Conservation (phyloP, 352 stramenopile species). For the Thalassiosira delicatula region DNA sequence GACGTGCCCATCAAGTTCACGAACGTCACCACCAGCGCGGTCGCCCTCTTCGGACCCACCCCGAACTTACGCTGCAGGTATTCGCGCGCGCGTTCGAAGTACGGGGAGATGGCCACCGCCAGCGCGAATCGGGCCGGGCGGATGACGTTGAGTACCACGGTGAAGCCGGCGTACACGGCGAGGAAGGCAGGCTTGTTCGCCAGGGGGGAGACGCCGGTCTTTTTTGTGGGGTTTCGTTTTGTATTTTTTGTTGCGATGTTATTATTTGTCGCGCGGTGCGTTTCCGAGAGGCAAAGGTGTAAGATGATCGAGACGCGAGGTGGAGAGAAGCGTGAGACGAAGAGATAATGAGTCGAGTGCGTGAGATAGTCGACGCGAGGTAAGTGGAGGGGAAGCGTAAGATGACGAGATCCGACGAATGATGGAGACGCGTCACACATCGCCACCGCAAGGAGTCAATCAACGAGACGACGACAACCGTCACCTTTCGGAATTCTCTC, state of each 20-base stretch:
- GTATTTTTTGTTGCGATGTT: not conserved
- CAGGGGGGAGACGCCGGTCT: conserved; percentile 76
- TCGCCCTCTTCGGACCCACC: conserved; percentile 49
- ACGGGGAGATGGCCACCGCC: conserved; percentile 68
- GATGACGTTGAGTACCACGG: conserved; percentile 82
- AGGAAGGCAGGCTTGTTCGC: conserved; percentile 82
- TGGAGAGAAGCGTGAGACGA: too few relatives aligned
- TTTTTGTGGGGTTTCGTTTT: too few relatives aligned
- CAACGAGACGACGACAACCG: not conserved
- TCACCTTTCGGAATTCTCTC: conserved; percentile 8
- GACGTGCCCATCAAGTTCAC: conserved; percentile 80
- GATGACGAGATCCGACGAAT: too few relatives aligned
- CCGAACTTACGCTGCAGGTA: conserved; percentile 66
- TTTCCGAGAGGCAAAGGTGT: too few relatives aligned
- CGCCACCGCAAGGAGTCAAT: not conserved
- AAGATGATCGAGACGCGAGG: too few relatives aligned
- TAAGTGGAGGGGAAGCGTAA: too few relatives aligned
- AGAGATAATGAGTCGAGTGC: too few relatives aligned
- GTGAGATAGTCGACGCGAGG: too few relatives aligned
- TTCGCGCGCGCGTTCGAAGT: conserved; percentile 77
- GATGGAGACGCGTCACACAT: too few relatives aligned
- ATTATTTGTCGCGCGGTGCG: conserved; percentile 17
- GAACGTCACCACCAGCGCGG: conserved; percentile 73
- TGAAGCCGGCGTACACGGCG: conserved; percentile 83
- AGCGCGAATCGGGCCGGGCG: conserved; percentile 77